Base-by-base conservation (phyloP, 805 yeast species). In the Suhomyces pyralidae region DNA sequence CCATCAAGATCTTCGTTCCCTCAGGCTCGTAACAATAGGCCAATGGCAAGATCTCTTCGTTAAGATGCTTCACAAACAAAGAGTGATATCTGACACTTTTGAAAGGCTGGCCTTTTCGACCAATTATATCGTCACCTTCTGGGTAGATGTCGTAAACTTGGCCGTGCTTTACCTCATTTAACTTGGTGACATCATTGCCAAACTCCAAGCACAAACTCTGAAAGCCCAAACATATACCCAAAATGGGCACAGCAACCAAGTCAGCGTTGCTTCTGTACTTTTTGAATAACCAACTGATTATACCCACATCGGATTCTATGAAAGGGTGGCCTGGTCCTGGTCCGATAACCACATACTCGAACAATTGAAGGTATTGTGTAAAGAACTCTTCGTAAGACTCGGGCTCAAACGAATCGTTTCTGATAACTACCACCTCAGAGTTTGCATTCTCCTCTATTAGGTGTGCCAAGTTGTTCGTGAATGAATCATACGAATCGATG, bases 321-420 rank as follows among this genome's bases (percentile, higher is more conserved):
- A 70, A 67, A 0, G 99, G 99, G 59, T 88, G 83, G 0, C 99
- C 99, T 0, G 99, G 99, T 0, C 99, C 99, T 0, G 99, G 99
- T 0, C 99, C 99, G 7, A 94, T 78, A 0, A 94, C 83, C 2
- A 94, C 76, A 32, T 90, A 90, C 53, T 88, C 90, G 58, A 90
- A 84, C 7, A 73, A 62, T 0, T 77, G 73, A 17, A 89, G 62
- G 53, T 79, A 75, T 1, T 61, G 53, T 5, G 60, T 58, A 47
- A 87, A 71, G 30, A 74, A 75, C 0, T 57, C 48, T 3, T 66
- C 63, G 53, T 66, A 73, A 7, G 67, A 64, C 20, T 55, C 58
- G 19, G 68, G 63, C 9, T 59, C 40, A 50, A 80, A 71, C 0
- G 85, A 70, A 62, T 88, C 90, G 64, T 85, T 84, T 61, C 84